These are phyloP conservation scores for Lolium rigidum DNA, from an alignment of 176 grass and related monocot genomes.

Conservation along the genomic window DNA sequence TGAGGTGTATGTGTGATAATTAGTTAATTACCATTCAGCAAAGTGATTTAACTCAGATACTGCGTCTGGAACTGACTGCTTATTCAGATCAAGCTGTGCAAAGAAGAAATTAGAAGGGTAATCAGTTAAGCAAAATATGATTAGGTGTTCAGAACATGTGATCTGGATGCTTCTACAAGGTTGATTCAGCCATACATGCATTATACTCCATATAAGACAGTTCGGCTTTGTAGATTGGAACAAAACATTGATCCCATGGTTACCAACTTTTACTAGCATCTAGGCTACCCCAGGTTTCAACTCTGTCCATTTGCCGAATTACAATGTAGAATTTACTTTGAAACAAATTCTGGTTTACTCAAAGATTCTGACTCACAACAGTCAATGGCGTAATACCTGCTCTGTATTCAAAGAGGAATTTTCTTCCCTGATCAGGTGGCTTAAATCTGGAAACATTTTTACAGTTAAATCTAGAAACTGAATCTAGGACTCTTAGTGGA, in stretches of 20 bases:
- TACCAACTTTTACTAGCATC: background rate
- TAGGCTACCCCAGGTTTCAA: background rate
- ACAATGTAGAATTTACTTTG: background rate
- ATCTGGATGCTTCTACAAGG: conserved; percentile 1
- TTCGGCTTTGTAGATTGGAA: background rate
- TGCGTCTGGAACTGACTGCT: background rate
- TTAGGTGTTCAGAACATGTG: conserved; percentile 18
- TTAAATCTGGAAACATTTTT: too few species aligned
- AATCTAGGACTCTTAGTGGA: too few species aligned
- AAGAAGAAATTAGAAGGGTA: background rate
- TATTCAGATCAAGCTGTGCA: conserved; percentile 37
- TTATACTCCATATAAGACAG: background rate
- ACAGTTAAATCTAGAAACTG: too few species aligned
- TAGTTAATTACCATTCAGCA: conserved; percentile 38
- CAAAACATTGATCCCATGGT: background rate
- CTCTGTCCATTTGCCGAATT: background rate
- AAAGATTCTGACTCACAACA: background rate
- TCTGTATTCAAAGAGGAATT: too few species aligned
- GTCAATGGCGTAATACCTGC: too few species aligned
- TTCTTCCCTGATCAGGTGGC: too few species aligned
- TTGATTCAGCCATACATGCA: background rate
- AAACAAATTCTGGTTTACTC: background rate
- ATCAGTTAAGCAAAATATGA: background rate
- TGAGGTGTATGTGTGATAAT: background rate
- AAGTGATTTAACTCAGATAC: conserved; percentile 34